Evolutionary conservation across 1,139 yeast genomes (phyloP).

Genomic region (Debaryomyces fabryi): DNA sequence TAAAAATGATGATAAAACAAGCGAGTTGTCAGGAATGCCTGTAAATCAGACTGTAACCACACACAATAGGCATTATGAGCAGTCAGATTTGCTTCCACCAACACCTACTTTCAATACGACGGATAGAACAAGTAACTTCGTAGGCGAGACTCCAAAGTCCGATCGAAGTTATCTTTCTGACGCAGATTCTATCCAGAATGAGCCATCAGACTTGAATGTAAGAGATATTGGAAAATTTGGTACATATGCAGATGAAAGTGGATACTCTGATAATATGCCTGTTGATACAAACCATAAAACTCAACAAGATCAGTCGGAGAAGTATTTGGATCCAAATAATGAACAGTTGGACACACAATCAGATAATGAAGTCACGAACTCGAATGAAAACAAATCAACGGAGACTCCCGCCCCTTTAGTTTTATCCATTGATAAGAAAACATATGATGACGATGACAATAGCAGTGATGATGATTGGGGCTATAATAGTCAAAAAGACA

Average conservation of each 20-base stretch:
- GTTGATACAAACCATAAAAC: background rate
- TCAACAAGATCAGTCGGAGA: background rate
- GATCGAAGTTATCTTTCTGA: constrained; percentile 41
- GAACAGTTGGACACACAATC: background rate
- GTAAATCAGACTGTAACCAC: background rate
- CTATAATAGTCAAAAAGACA: constrained; percentile 27
- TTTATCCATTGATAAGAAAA: constrained; percentile 27
- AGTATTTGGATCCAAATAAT: background rate
- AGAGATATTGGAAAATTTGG: constrained; percentile 7
- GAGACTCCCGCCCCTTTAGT: constrained; percentile 24
- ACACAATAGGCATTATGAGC: background rate
- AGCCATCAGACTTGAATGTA: constrained; percentile 33
- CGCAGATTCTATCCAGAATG: constrained; percentile 41
- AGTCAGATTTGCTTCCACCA: constrained; percentile 28
- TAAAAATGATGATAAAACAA: background rate
- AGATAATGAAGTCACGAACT: background rate
- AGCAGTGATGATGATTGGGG: constrained; percentile 25
- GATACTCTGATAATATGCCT: background rate
- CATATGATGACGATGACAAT: constrained; percentile 18
- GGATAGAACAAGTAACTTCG: constrained; percentile 12
- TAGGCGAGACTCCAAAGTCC: constrained; percentile 36
- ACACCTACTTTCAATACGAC: constrained; percentile 29
- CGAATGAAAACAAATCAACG: background rate
- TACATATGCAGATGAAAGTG: background rate
- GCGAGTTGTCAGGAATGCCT: background rate